Base-by-base conservation (phyloP, 2,329 filamentous ascomycete genomes). In the Fusarium anthophilum region DNA sequence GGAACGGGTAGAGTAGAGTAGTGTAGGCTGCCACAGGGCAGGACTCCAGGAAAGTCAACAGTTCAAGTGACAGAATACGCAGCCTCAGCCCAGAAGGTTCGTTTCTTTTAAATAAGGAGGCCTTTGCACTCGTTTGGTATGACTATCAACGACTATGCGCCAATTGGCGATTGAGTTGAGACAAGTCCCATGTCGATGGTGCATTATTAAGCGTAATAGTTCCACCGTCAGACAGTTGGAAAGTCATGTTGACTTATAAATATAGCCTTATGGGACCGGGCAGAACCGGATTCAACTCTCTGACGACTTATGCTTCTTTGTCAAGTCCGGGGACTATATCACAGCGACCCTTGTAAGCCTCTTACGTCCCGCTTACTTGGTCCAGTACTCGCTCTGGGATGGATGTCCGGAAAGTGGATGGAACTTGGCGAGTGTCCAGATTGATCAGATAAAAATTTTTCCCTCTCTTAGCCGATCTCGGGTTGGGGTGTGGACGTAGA, bases 401-500 rank as follows among this genome's bases (percentile, higher is more conserved):
- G 32, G n/a, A 38, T 39, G 22, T 41, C 26, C 20, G 38, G 43
- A 30, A 47, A 39, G 44, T 48, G 43, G 55, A 39, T 28, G 55
- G 11, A 63, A 24, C 22, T 54, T 39, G 18, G 30, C 56, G 63
- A 43, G 57, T 64, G 54, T n/a, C 28, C 20, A 47, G 39, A 57
- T 73, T 70, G 70, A 78, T 79, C 74, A 69, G 77, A 78, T 78
- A 77, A 78, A 77, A 77, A 17, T 20, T 77, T 78, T 77, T 41
- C 50, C 6, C 6, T 60, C 47, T 43, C 62, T 54, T 45, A 53
- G 67, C 77, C 77, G 77, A 76, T 64, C 37, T 79, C 77, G 77
- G 75, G 53, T 47, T 18, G 50, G 67, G 56, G 76, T 48, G 74
- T 69, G 72, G 20, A 43, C 14, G 22, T 70, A 75, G 57, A 39